These are phyloP conservation scores for Tuber magnatum DNA, from an alignment of 495 filamentous ascomycete genomes.

Conservation along the genomic window DNA sequence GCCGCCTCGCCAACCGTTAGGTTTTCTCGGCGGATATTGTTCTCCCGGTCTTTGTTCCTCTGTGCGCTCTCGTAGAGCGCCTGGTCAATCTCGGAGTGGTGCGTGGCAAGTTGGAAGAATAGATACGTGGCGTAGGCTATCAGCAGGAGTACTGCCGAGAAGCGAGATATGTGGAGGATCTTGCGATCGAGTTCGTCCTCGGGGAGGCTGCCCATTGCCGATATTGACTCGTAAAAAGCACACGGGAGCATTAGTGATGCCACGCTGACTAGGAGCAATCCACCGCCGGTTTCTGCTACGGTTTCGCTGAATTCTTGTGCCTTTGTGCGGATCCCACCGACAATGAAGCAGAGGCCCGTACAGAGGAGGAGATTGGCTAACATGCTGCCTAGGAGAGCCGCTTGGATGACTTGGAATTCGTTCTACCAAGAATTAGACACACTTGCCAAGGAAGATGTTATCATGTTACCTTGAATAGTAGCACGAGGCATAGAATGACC, in stretches of 20 bases:
- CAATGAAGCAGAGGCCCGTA: constrained; percentile 69
- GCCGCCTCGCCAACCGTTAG: constrained; percentile 72
- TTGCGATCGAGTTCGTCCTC: constrained; percentile 45
- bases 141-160: constrained; percentile 69
- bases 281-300: constrained; percentile 73
- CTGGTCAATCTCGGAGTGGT: constrained; percentile 66
- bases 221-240: constrained; percentile 62
- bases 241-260: constrained; percentile 77
- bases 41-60: constrained; percentile 60
- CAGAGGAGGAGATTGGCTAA: constrained; percentile 71
- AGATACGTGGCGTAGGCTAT: constrained; percentile 63
- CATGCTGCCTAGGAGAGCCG: constrained; percentile 74
- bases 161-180: constrained; percentile 62
- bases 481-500: constrained; percentile 72
- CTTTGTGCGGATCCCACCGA: constrained; percentile 60
- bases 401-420: constrained; percentile 57
- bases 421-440: neutral
- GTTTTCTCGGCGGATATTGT: constrained; percentile 58
- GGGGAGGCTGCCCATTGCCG: constrained; percentile 40
- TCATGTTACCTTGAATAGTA: constrained; percentile 47
- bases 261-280: constrained; percentile 55
- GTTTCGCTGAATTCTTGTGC: constrained; percentile 66
- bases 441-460: neutral
- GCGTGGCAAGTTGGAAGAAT: constrained; percentile 73
- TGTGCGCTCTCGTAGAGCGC: constrained; percentile 65